Evolutionary conservation across 306 rosid species (phyloP), one percentile per base, ranked within the genome.

Genomic region (Alnus glutinosa): DNA sequence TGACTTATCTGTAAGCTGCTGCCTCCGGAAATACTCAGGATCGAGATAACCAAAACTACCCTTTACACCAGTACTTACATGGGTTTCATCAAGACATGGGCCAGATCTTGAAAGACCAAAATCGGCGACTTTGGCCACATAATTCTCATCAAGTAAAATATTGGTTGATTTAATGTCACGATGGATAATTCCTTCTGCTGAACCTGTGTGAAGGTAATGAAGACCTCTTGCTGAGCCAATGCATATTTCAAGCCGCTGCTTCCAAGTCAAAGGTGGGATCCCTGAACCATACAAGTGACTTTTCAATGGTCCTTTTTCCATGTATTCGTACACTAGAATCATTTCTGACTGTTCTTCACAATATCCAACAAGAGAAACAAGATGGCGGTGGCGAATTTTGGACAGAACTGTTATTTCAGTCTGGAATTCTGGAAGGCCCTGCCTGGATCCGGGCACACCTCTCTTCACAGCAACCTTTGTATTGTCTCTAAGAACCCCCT

Each of bases 371-470:
- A 96, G 88, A 9, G 99, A 90, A 78, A 96, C 99, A 47, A 96
- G 98, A 83, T 96, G 99, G 11, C 84, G 90, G 79, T 96, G 99
- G 28, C 99, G 97, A 63, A 96, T 96, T 84, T 85, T 94, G 8
- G 98, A 93, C 83, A 96, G 72, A 68, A 96, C 77, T 48, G 97
- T 75, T 70, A 96, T 96, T 83, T 96, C 98, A 9, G 96, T 85
- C 30, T 96, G 99, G 86, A 96, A 96, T 80, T 96, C 99, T 23
- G 99, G 98, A 84, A 93, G 96, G 83, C 99, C 99, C 78, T 96
- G 98, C 85, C 99, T 86, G 55, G 99, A 96, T 55, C 99, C 99
- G 0, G 94, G 99, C 88, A 89, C 86, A 42, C 97, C 96, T 86
- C 99, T 89, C 91, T 96, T 96, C 78, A 96, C 98, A 3, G 99